Percentiles rank a stretch among this genome's conserved stretches.
Conservation (phyloP, 306 rosid genomes). For the Corylus americana region DNA sequence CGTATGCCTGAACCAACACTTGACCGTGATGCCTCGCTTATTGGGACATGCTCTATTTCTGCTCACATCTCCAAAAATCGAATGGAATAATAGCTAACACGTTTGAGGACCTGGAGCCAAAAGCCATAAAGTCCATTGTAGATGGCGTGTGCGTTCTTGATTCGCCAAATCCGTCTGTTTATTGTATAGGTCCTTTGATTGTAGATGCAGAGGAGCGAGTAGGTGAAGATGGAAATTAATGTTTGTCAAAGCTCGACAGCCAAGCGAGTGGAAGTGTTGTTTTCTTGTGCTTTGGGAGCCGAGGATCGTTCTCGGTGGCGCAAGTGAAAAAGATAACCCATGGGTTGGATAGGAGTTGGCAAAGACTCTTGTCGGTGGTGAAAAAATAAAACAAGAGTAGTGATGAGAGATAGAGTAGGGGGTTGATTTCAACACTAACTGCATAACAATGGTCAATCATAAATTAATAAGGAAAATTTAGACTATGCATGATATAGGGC, state of each 20-base stretch:
- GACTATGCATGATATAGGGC: too few relatives aligned
- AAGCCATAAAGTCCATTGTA: not conserved
- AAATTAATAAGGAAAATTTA: too few relatives aligned
- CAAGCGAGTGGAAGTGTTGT: conserved; percentile 31
- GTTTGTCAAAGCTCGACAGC: conserved; percentile 25
- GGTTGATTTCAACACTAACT: too few relatives aligned
- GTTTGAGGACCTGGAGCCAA: conserved; percentile 31
- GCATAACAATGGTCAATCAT: too few relatives aligned
- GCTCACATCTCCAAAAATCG: not conserved
- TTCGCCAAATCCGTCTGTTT: conserved; percentile 28
- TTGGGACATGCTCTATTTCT: not conserved
- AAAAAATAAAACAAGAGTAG: not conserved
- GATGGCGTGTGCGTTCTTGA: conserved; percentile 25
- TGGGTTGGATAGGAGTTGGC: conserved; percentile 31
- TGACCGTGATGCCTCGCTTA: conserved; percentile 12
- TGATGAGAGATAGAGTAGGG: too few relatives aligned
- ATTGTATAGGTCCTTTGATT: conserved; percentile 25
- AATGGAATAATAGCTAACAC: conserved; percentile 29
- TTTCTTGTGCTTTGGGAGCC: conserved; percentile 34
- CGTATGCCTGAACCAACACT: conserved; percentile 6
- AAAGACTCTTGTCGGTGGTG: conserved; percentile 34
- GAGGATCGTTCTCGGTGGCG: conserved; percentile 12
- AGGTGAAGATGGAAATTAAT: conserved; percentile 5
- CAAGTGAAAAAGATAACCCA: conserved; percentile 33
- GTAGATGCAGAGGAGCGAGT: not conserved